Evolutionary conservation across 208 protist species (phyloP).

Genomic region (Acanthamoeba rhysodes): DNA sequence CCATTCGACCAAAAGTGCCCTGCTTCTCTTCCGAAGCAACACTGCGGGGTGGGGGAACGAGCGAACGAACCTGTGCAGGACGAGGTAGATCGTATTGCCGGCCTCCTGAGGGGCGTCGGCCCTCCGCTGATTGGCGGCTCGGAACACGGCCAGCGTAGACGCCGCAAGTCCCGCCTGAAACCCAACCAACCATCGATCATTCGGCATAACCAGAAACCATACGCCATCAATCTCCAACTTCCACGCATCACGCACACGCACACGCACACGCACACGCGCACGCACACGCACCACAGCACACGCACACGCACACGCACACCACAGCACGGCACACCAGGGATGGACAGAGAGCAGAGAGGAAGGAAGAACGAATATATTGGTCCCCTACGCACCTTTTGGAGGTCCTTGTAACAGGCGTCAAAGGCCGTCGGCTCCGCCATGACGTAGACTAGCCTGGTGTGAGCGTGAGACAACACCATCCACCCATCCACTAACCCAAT

Average conservation of each 20-base stretch:
- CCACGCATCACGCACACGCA: too few relatives aligned
- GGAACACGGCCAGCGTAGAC: not conserved
- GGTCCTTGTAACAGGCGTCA: constrained; percentile 60
- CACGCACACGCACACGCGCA: too few relatives aligned
- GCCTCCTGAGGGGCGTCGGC: not conserved
- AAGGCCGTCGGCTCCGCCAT: constrained; percentile 29
- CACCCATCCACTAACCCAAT: too few relatives aligned
- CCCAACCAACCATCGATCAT: too few relatives aligned
- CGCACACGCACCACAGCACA: not conserved
- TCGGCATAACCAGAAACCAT: not conserved
- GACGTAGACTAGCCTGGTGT: constrained; percentile 3
- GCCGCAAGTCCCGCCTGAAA: constrained; percentile 11
- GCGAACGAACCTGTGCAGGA: constrained; percentile 12
- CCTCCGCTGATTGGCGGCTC: not conserved
- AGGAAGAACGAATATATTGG: not conserved
- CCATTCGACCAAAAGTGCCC: too few relatives aligned
- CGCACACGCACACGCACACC: too few relatives aligned
- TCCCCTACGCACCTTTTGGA: constrained; percentile 72
- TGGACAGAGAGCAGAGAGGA: not conserved
- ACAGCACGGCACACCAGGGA: too few relatives aligned
- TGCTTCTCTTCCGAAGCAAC: too few relatives aligned
- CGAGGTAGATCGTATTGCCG: constrained; percentile 4
- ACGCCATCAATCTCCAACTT: not conserved
- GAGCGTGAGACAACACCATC: not conserved
- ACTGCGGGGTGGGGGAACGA: too few relatives aligned